These are phyloP conservation scores for Dryas octopetala DNA, from an alignment of 306 rosid species.

Conservation along the genomic window DNA sequence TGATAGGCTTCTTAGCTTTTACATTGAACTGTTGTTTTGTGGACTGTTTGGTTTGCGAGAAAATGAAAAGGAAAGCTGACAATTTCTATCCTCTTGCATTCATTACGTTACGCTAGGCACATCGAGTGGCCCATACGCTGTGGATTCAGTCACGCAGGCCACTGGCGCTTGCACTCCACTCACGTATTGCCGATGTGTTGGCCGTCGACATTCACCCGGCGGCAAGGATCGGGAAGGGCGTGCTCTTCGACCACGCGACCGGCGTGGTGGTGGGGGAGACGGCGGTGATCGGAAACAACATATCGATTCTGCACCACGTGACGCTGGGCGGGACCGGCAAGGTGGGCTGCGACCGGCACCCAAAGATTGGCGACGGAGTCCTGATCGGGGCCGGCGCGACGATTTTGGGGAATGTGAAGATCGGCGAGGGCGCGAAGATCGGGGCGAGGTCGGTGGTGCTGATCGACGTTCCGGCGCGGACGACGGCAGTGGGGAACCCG, in stretches of 20 bases:
- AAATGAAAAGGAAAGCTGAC: not conserved
- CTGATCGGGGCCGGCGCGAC: slow-evolving; percentile 96
- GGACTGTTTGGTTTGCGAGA: not conserved
- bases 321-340: slow-evolving; percentile 97
- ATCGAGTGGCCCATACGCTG: slow-evolving; percentile 74
- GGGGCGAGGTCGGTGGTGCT: slow-evolving; percentile 94
- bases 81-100: not conserved
- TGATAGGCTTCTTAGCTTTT: too few species aligned
- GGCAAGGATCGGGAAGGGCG: slow-evolving; percentile 76
- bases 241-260: slow-evolving; percentile 85
- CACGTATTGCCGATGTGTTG: slow-evolving; percentile 81
- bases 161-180: slow-evolving; percentile 78
- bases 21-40: too few species aligned
- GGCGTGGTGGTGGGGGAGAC: slow-evolving; percentile 98
- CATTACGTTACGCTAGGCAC: slow-evolving; percentile 46
- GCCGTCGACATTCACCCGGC: slow-evolving; percentile 97
- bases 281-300: slow-evolving; percentile 89
- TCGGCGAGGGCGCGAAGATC: slow-evolving; percentile 89
- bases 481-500: slow-evolving; percentile 81
- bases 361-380: slow-evolving; percentile 90
- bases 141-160: slow-evolving; percentile 83
- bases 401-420: slow-evolving; percentile 73
- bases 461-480: slow-evolving; percentile 73
- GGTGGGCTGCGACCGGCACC: slow-evolving; percentile 84
- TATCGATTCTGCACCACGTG: slow-evolving; percentile 88